A percentile compares a stretch with the other conserved stretches of the same genome.
phyloP scores from a whole-genome alignment of 495 filamentous ascomycete species.

The Durotheca rogersii region DNA sequence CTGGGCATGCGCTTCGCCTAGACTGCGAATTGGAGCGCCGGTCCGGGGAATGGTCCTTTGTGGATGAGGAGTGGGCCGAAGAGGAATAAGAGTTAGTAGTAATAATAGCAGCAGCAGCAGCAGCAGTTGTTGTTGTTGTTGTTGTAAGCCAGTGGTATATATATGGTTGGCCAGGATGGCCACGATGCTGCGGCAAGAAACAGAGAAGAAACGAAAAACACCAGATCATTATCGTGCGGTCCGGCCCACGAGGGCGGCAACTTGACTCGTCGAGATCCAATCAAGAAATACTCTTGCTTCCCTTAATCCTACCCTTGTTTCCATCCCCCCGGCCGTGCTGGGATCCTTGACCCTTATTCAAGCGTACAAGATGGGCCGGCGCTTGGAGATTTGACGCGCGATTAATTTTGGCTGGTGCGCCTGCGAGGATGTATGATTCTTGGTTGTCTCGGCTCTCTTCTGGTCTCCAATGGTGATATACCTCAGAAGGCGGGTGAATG shows the following conservation, averaged over 20 bases:
- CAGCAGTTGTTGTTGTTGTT: too few relatives aligned
- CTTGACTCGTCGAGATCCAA: slow-evolving; percentile 26
- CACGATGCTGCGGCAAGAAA: background rate
- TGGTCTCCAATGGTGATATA: slow-evolving; percentile 4
- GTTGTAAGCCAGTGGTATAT: too few relatives aligned
- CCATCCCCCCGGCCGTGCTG: slow-evolving; percentile 20
- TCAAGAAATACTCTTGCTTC: slow-evolving; percentile 24
- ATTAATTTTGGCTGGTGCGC: slow-evolving; percentile 42
- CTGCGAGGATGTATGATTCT: slow-evolving; percentile 36
- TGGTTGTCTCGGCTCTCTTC: slow-evolving; percentile 11
- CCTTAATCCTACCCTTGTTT: slow-evolving; percentile 14
- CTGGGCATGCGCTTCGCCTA: slow-evolving; percentile 17
- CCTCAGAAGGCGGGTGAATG: background rate
- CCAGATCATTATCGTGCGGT: slow-evolving; percentile 29
- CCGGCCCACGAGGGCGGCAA: slow-evolving; percentile 37
- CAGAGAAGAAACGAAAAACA: slow-evolving; percentile 3
- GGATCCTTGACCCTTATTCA: slow-evolving; percentile 27
- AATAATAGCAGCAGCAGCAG: too few relatives aligned
- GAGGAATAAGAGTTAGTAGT: too few relatives aligned
- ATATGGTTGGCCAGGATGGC: background rate
- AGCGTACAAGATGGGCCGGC: slow-evolving; percentile 32
- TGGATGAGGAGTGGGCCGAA: slow-evolving; percentile 12
- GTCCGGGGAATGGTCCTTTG: slow-evolving; percentile 9
- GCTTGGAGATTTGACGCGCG: slow-evolving; percentile 49
- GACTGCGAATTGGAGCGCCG: slow-evolving; percentile 20